Evolutionary conservation across 257 asterid genomes (phyloP).

Genomic region (Cinchona pubescens): DNA sequence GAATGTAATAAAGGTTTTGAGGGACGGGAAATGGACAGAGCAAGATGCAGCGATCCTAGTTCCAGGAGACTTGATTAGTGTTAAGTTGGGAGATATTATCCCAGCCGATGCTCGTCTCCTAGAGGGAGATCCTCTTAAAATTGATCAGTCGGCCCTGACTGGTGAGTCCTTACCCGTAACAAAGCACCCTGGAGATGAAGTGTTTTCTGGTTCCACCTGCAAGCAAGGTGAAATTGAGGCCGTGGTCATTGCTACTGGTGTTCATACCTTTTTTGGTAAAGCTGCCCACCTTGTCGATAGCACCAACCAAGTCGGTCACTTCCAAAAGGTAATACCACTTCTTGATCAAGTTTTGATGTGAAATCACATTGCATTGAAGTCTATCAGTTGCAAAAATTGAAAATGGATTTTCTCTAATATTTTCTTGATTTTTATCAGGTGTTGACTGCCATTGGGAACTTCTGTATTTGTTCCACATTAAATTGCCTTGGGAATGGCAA

Average conservation of each 20-base stretch:
- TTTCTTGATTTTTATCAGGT: constrained; percentile 37
- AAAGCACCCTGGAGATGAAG: constrained; percentile 67
- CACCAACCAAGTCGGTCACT: constrained; percentile 92
- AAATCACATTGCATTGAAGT: background rate
- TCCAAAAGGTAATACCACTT: constrained; percentile 53
- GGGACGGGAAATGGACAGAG: constrained; percentile 85
- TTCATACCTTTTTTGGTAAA: constrained; percentile 93
- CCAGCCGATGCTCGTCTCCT: constrained; percentile 92
- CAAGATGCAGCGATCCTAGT: constrained; percentile 80
- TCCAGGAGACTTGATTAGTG: constrained; percentile 88
- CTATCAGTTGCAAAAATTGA: background rate
- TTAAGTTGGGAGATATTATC: constrained; percentile 82
- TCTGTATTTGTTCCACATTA: constrained; percentile 89
- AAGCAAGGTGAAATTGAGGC: constrained; percentile 95
- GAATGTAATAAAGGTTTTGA: constrained; percentile 45
- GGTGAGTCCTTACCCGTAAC: constrained; percentile 90
- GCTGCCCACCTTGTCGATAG: constrained; percentile 96
- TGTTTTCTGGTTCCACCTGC: constrained; percentile 89
- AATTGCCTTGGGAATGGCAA: constrained; percentile 69
- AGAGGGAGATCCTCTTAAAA: constrained; percentile 89
- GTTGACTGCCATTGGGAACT: constrained; percentile 83
- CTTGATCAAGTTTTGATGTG: background rate
- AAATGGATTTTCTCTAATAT: background rate
- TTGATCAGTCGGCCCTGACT: constrained; percentile 82
- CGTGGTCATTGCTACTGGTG: constrained; percentile 86